Conservation (phyloP, 1,284 basidiomycete species). For the Schizophyllum commune region DNA sequence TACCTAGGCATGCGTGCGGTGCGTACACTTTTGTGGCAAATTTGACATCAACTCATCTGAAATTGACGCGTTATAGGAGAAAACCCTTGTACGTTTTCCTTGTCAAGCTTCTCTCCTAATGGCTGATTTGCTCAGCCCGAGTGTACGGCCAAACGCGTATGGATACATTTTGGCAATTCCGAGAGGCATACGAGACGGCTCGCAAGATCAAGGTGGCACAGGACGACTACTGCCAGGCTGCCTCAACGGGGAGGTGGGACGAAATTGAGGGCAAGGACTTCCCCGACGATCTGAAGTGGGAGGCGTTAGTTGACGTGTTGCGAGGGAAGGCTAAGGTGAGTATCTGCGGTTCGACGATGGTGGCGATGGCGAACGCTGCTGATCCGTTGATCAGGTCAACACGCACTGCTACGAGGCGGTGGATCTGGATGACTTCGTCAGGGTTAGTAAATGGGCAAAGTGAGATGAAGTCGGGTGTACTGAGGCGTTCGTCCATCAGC, state of each 20-base stretch:
- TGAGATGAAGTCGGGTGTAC: too few relatives aligned
- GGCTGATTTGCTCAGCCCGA: constrained; percentile 19
- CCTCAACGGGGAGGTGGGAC: constrained; percentile 8
- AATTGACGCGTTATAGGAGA: constrained; percentile 21
- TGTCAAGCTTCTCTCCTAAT: background rate
- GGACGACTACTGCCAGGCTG: constrained; percentile 60
- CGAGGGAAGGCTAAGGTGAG: constrained; percentile 68
- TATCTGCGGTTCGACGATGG: background rate
- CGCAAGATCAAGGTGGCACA: constrained; percentile 67
- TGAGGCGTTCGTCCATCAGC: constrained; percentile 23
- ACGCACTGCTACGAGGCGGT: constrained; percentile 76
- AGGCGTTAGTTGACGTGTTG: constrained; percentile 82
- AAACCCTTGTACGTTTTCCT: constrained; percentile 22
- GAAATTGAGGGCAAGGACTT: constrained; percentile 30
- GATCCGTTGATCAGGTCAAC: constrained; percentile 56
- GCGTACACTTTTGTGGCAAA: background rate
- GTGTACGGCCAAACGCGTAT: constrained; percentile 39
- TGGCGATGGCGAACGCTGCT: too few relatives aligned
- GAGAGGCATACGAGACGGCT: constrained; percentile 64
- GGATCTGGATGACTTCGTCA: constrained; percentile 71
- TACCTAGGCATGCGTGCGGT: constrained; percentile 9
- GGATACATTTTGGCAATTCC: constrained; percentile 58
- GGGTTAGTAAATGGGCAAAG: constrained; percentile 35
- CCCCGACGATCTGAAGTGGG: constrained; percentile 78
- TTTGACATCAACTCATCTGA: background rate